These are phyloP conservation scores for Termitomyces sp. DNA, from an alignment of 768 basidiomycete species.

Conservation along the genomic window DNA sequence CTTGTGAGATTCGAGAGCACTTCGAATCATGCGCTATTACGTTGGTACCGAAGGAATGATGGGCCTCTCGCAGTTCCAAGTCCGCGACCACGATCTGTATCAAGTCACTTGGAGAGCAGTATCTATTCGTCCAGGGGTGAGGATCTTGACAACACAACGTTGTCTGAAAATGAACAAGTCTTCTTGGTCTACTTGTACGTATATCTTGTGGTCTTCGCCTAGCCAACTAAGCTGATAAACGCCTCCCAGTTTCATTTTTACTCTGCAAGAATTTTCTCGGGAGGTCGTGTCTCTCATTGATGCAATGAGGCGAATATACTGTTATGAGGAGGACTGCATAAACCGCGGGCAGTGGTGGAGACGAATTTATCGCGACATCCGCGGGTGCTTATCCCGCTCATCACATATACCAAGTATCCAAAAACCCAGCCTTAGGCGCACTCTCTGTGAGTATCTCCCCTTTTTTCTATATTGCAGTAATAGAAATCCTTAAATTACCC, in stretches of 20 bases:
- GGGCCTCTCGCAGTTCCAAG: slow-evolving; percentile 12
- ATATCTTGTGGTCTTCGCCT: not conserved
- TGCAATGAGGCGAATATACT: slow-evolving; percentile 76
- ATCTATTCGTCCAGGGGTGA: slow-evolving; percentile 15
- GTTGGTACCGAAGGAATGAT: slow-evolving; percentile 60
- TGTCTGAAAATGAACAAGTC: slow-evolving; percentile 71
- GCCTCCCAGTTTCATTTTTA: slow-evolving; percentile 84
- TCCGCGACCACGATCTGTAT: slow-evolving; percentile 19
- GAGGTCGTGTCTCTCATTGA: slow-evolving; percentile 81
- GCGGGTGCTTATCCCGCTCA: slow-evolving; percentile 1
- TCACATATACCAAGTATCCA: not conserved
- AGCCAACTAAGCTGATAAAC: not conserved
- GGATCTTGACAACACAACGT: slow-evolving; percentile 33
- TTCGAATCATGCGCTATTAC: slow-evolving; percentile 77
- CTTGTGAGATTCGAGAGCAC: slow-evolving; percentile 74
- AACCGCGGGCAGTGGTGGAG: slow-evolving; percentile 34
- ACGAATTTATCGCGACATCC: slow-evolving; percentile 23
- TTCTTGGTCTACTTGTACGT: slow-evolving; percentile 90
- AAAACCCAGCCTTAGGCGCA: slow-evolving; percentile 17
- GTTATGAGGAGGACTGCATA: slow-evolving; percentile 49
- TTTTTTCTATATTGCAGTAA: not conserved
- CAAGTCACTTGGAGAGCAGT: slow-evolving; percentile 12
- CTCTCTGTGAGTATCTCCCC: slow-evolving; percentile 32
- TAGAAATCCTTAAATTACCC: not conserved
- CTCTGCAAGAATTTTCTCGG: slow-evolving; percentile 87